Conservation (phyloP, 345 rosid species). For the Ceriops decandra region DNA sequence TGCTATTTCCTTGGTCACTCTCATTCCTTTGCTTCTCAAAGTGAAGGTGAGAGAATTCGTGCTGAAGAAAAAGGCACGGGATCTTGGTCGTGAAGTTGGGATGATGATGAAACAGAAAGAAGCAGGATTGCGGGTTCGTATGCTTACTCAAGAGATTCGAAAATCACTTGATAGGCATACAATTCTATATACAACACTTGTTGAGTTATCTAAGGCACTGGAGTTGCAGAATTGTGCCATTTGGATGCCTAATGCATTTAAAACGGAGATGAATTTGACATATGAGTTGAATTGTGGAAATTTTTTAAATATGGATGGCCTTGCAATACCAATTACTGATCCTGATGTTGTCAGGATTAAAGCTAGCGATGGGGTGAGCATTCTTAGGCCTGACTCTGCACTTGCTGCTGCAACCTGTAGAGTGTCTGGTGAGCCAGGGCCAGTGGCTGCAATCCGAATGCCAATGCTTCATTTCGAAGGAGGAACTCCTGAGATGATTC, state of each 20-base stretch:
- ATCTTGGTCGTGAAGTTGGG: conserved; percentile 87
- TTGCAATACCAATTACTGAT: conserved; percentile 54
- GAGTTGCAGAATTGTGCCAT: conserved; percentile 85
- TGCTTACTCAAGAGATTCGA: conserved; percentile 96
- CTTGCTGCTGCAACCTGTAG: conserved; percentile 65
- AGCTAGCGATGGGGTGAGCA: conserved; percentile 55
- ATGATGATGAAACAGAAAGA: conserved; percentile 83
- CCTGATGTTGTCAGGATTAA: conserved; percentile 61
- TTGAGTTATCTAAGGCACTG: conserved; percentile 84
- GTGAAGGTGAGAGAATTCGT: conserved; percentile 89
- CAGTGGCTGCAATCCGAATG: conserved; percentile 90
- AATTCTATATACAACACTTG: conserved; percentile 77
- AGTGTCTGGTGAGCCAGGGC: conserved; percentile 50
- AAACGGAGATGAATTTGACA: conserved; percentile 66
- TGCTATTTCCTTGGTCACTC: conserved; percentile 79
- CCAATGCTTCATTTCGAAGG: conserved; percentile 93
- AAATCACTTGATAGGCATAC: conserved; percentile 84
- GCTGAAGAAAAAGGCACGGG: conserved; percentile 86
- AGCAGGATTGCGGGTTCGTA: conserved; percentile 74
- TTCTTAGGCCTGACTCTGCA: conserved; percentile 51
- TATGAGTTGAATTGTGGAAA: conserved; percentile 58
- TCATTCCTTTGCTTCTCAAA: conserved; percentile 86
- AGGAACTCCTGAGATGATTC: conserved; percentile 74
- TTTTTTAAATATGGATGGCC: conserved; percentile 28
- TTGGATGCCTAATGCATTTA: conserved; percentile 81